Base-by-base conservation (phyloP, 306 rosid genomes). In the Cyclanthera cordifolia region DNA sequence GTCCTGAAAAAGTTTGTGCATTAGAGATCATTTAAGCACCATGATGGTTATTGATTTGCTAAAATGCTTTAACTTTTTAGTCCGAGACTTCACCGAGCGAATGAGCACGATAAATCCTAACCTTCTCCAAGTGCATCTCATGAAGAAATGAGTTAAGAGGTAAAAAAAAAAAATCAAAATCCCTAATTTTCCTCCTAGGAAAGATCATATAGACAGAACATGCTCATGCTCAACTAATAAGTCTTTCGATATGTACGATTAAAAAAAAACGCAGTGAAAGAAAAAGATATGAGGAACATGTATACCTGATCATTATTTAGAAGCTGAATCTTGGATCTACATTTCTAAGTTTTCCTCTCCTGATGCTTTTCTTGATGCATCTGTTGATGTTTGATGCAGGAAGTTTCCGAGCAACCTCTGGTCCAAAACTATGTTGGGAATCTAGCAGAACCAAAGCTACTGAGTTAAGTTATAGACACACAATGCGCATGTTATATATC, bases 361-460 rank as follows among this genome's bases (percentile, higher is more conserved):
- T 8, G 71, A 47, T 15, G 53, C 17, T 41, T 76, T 56, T 53
- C 34, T 63, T 17, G 80, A n/a, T 23, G 25, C 71, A 45, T 73
- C 73, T 71, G 55, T 70, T 30, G 96, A 59, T 37, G 77, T 64
- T 54, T 83, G 74, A 46, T 80, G 83, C 54, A 93, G 81, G 64
- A 84, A 82, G 82, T 86, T 93, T 57, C 99, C 91, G 1, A 93
- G 88, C 70, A 90, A 74, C 77, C 94, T 81, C 85, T 93, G 96
- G 82, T 86, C 96, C 67, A 87, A 69, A 47, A 93, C 58, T 91
- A 93, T 87, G 69, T 82, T 87, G 51, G 96, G 96, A 45, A 93
- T 74, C 99, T 93, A 15, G 86, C 43, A 80, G 27, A 19, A 76
- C 21, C 52, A 74, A 70, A 76, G 37, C 17, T 25, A 53, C 10